Conservation (phyloP, 176 grass and related monocot genomes). For the Oryza glaberrima region DNA sequence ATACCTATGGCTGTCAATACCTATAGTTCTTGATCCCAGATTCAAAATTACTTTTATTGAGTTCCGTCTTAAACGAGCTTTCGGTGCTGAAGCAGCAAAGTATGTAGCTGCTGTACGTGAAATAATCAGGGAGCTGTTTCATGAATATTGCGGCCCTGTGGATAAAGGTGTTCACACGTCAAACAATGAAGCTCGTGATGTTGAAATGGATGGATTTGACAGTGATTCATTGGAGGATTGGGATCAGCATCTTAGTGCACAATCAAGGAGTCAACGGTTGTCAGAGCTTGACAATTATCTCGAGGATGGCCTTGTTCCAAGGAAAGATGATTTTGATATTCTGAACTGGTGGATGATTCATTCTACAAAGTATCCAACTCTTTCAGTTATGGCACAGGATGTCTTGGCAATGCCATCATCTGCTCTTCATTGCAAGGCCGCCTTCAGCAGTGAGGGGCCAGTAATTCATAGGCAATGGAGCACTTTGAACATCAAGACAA, state of each 20-base stretch:
- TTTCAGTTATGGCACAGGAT: constrained; percentile 49
- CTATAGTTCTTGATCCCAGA: constrained; percentile 61
- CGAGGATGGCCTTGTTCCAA: constrained; percentile 56
- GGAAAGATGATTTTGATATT: constrained; percentile 60
- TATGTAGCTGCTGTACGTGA: constrained; percentile 41
- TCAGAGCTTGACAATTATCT: constrained; percentile 51
- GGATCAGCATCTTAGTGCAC: constrained; percentile 51
- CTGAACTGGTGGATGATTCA: constrained; percentile 63
- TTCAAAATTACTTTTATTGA: constrained; percentile 59
- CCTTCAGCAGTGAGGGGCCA: constrained; percentile 27
- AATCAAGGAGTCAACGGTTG: constrained; percentile 45
- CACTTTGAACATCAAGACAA: constrained; percentile 58
- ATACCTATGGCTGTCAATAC: constrained; percentile 44
- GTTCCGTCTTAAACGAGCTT: constrained; percentile 52
- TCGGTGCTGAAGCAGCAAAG: constrained; percentile 35
- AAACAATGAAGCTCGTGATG: constrained; percentile 32
- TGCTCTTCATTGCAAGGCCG: constrained; percentile 40
- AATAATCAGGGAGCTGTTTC: constrained; percentile 40
- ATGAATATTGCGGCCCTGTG: constrained; percentile 42
- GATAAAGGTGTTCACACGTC: constrained; percentile 32
- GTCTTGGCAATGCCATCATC: constrained; percentile 56
- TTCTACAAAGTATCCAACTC: constrained; percentile 52
- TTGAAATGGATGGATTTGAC: constrained; percentile 42
- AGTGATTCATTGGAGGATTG: constrained; percentile 56
- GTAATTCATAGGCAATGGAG: constrained; percentile 49